These are phyloP conservation scores for Xylaria intraflava DNA, from an alignment of 495 filamentous ascomycete genomes.

Conservation along the genomic window DNA sequence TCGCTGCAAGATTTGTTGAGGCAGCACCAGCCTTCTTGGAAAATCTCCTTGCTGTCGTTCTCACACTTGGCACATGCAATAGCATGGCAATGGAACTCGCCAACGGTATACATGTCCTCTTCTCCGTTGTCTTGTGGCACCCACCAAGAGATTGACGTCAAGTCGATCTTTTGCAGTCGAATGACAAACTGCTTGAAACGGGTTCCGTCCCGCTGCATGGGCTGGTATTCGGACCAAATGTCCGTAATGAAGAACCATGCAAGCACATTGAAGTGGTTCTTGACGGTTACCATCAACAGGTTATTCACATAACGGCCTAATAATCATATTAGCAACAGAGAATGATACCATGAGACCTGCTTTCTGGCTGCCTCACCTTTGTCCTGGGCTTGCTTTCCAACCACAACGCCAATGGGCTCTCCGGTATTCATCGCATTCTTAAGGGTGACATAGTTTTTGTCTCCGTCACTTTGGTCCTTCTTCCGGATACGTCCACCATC, in stretches of 20 bases:
- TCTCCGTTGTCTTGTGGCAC: conserved; percentile 20
- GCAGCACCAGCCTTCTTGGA: conserved; percentile 61
- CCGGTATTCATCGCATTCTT: conserved; percentile 28
- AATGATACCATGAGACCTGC: background rate
- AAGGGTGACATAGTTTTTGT: conserved; percentile 30
- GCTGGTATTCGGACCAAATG: conserved; percentile 60
- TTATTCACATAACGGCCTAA: conserved; percentile 46
- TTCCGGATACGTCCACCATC: conserved; percentile 38
- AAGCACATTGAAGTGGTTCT: conserved; percentile 63
- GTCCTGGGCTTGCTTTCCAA: conserved; percentile 40
- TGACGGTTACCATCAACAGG: conserved; percentile 46
- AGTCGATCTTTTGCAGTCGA: conserved; percentile 65
- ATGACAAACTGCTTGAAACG: conserved; percentile 45
- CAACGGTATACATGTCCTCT: conserved; percentile 10
- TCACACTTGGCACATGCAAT: conserved; percentile 24
- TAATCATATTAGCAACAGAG: background rate
- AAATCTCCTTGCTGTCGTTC: conserved; percentile 31
- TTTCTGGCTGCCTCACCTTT: background rate
- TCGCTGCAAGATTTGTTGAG: conserved; percentile 47
- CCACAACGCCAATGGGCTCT: conserved; percentile 50
- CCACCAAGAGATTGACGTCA: conserved; percentile 64
- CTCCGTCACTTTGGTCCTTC: conserved; percentile 37
- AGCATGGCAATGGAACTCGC: conserved; percentile 6
- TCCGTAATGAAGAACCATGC: conserved; percentile 67
- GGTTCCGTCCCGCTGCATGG: conserved; percentile 11